These are phyloP conservation scores for Juglanconis sp. DNA, from an alignment of 2,329 filamentous ascomycete species.

Conservation along the genomic window DNA sequence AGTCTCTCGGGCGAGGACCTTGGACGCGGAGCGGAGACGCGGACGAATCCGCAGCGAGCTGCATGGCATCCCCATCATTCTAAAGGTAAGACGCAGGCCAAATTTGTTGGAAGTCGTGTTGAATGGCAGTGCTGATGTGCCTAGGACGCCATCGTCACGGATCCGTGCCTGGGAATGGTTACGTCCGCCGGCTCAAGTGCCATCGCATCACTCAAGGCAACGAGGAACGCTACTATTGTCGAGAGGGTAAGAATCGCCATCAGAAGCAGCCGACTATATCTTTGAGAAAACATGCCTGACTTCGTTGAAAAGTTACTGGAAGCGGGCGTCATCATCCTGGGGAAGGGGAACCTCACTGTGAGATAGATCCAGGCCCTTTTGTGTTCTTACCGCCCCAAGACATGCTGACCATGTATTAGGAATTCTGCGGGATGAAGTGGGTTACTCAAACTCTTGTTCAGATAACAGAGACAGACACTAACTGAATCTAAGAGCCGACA, in stretches of 20 bases:
- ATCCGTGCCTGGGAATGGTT: conserved; percentile 33
- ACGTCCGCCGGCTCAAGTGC: conserved; percentile 38
- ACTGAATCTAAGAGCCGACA: conserved; percentile 28
- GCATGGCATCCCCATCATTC: conserved; percentile 39
- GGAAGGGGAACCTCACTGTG: conserved; percentile 37
- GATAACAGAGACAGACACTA: conserved; percentile 13
- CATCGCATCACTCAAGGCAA: conserved; percentile 34
- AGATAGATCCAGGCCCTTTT: not conserved
- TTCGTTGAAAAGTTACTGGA: conserved; percentile 26
- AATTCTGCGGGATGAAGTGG: conserved; percentile 26
- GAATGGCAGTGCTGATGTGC: not conserved
- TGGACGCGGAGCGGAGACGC: conserved; percentile 36
- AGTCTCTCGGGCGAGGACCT: conserved; percentile 31
- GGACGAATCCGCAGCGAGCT: conserved; percentile 33
- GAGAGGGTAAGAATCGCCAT: conserved; percentile 20
- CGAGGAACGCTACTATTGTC: conserved; percentile 34
- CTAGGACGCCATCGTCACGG: conserved; percentile 36
- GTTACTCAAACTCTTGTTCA: not conserved
- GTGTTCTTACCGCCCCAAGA: not conserved
- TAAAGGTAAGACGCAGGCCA: conserved; percentile 25
- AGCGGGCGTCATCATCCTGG: conserved; percentile 38
- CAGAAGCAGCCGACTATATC: not conserved
- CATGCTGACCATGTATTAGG: not conserved
- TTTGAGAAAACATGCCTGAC: not conserved
- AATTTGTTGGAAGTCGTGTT: too few species aligned